Conservation (phyloP, 1,284 basidiomycete species). For the Cutaneotrichosporon spelunceum region DNA sequence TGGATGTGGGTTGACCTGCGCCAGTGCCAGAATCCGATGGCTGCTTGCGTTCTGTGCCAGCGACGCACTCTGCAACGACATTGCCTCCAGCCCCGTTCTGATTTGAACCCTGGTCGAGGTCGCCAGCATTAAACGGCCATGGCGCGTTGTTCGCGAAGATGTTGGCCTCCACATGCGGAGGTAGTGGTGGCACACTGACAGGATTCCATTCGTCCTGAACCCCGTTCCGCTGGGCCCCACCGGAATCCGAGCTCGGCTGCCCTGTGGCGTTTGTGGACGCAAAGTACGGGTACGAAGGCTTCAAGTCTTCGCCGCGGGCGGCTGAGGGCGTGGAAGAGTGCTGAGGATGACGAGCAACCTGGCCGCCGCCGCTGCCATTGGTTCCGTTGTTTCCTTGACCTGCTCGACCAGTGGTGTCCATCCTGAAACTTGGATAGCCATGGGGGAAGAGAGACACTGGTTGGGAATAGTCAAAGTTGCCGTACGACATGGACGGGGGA, state of each 20-base stretch:
- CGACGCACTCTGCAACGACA: background rate
- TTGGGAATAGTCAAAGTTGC: constrained; percentile 1
- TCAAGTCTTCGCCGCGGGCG: background rate
- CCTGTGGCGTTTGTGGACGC: background rate
- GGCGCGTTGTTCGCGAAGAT: constrained; percentile 5
- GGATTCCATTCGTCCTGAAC: constrained; percentile 2
- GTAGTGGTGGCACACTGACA: constrained; percentile 11
- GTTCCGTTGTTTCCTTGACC: background rate
- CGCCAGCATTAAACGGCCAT: constrained; percentile 4
- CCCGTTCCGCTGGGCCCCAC: constrained; percentile 1
- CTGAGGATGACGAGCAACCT: background rate
- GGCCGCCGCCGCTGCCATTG: background rate
- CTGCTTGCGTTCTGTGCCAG: background rate
- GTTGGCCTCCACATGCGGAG: constrained; percentile 14
- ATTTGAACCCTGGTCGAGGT: background rate
- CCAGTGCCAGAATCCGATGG: background rate
- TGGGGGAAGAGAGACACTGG: constrained; percentile 9
- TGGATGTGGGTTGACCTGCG: background rate
- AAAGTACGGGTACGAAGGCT: constrained; percentile 1
- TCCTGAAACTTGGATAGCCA: constrained; percentile 8
- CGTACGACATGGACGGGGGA: constrained; percentile 2
- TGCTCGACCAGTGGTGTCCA: background rate
- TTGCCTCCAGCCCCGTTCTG: background rate
- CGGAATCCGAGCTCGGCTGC: background rate
- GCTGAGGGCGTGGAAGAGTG: background rate